These are phyloP conservation scores for Cordyceps fumosorosea DNA, from an alignment of 2,329 filamentous ascomycete genomes.

Conservation along the genomic window DNA sequence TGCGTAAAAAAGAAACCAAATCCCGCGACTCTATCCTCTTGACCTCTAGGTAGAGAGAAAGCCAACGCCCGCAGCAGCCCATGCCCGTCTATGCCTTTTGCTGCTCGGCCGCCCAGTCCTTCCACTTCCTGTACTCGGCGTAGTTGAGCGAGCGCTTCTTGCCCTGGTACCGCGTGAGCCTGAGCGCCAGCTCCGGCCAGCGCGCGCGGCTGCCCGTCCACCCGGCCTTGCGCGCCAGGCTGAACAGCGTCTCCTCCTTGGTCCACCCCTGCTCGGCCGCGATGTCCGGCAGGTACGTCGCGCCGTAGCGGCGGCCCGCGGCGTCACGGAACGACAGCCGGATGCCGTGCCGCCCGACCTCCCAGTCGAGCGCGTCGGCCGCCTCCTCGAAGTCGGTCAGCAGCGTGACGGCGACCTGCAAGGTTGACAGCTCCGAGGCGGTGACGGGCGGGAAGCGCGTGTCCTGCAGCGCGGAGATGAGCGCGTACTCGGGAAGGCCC, in stretches of 20 bases:
- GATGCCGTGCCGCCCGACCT: slow-evolving; percentile 77
- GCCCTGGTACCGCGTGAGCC: slow-evolving; percentile 80
- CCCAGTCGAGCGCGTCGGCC: slow-evolving; percentile 73
- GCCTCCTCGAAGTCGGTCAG: slow-evolving; percentile 79
- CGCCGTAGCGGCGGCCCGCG: slow-evolving; percentile 65
- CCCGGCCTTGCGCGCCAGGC: slow-evolving; percentile 89
- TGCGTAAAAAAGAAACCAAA: not conserved
- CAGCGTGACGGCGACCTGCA: slow-evolving; percentile 68
- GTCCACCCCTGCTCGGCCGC: slow-evolving; percentile 90
- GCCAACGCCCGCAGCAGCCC: not conserved
- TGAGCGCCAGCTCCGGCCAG: slow-evolving; percentile 75
- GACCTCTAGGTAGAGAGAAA: not conserved
- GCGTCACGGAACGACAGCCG: slow-evolving; percentile 77
- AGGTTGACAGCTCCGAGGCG: slow-evolving; percentile 45
- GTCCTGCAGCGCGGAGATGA: slow-evolving; percentile 68
- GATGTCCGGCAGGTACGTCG: slow-evolving; percentile 90
- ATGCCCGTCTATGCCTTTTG: slow-evolving; percentile 13
- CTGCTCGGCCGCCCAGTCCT: slow-evolving; percentile 54
- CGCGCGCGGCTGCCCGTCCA: slow-evolving; percentile 75
- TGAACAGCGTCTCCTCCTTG: slow-evolving; percentile 84
- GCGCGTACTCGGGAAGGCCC: slow-evolving; percentile 72
- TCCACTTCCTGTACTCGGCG: slow-evolving; percentile 72
- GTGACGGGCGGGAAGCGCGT: slow-evolving; percentile 53
- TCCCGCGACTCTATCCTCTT: not conserved
- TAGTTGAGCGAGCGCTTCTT: slow-evolving; percentile 67